Evolutionary conservation across 2,329 filamentous ascomycete species (phyloP).

Genomic region (Aspergillus piperis): DNA sequence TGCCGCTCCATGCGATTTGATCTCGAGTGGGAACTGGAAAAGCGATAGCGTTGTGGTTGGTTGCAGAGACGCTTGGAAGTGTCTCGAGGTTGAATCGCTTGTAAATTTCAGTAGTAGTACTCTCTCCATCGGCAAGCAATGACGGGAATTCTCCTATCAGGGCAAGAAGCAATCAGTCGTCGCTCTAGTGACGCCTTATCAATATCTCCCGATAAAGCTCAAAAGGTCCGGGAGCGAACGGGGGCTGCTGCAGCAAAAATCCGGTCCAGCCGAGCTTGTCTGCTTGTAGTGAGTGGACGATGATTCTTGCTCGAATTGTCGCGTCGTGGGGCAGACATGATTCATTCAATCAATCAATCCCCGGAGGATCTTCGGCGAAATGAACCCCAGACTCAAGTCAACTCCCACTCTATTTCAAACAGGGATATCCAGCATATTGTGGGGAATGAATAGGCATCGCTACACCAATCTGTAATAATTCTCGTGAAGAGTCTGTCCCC

Average conservation of each 20-base stretch:
- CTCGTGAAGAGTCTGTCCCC: background rate
- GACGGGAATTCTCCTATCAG: too few relatives aligned
- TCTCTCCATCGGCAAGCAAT: too few relatives aligned
- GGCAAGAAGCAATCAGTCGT: too few relatives aligned
- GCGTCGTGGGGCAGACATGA: too few relatives aligned
- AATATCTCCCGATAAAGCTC: background rate
- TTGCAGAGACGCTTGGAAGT: background rate
- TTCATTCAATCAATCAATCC: background rate
- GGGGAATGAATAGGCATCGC: background rate
- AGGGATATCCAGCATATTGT: background rate
- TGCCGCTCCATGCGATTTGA: background rate
- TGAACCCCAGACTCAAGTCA: background rate
- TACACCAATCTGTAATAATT: background rate
- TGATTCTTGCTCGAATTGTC: too few relatives aligned
- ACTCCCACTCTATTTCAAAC: background rate
- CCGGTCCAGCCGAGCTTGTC: too few relatives aligned
- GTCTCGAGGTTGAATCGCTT: background rate
- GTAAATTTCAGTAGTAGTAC: too few relatives aligned
- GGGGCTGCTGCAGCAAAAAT: background rate
- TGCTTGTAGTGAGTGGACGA: too few relatives aligned
- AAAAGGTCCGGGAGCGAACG: background rate
- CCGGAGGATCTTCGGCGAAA: slow-evolving; percentile 1
- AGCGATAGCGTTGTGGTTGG: background rate
- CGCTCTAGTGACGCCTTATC: background rate
- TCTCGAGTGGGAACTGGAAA: background rate